Base-by-base conservation (phyloP, 2,329 filamentous ascomycete genomes). In the Cadophora malorum region DNA sequence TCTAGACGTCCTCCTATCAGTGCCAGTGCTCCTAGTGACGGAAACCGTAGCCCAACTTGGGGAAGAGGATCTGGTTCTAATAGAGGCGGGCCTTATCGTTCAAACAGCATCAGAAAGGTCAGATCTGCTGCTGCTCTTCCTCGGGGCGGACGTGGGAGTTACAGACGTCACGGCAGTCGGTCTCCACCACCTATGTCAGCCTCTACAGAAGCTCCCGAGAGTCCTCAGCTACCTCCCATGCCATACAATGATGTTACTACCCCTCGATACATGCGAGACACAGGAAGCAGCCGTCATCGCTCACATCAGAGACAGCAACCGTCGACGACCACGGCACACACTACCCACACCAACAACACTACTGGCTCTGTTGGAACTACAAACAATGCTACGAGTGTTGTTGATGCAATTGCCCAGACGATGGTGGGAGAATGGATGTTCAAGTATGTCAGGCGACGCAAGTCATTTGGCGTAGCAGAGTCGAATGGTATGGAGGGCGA, bases 391-490 rank as follows among this genome's bases (percentile, higher is more conserved):
- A 91, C 91, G 0, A 91, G 89, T 55, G 93, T 98, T 16, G 95
- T 99, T 6, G 96, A 98, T 81, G 94, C 96, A 3, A 98, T 99
- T 79, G 94, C 96, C 1, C 94, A 97, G 77, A 96, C 95, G 0
- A 99, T 99, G 96, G 93, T 99, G 35, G 96, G 96, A 47, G 96
- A 98, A 76, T 96, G 93, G 91, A 95, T 96, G 92, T 94, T 90
- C 83, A 96, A 96, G 79, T 96, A 96, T 76, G 91, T 95, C 41
- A 87, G 92, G 63, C 87, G 92, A 78, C 88, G 95, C 72, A 97
- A 94, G 81, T 96, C 95, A 0, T 98, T 99, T 78, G 93, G 93
- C 23, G 88, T 95, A 64, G 81, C 86, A 3, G 92, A 94, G 55
- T 84, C 83, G 28, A 88, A 85, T 72, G 86, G 84, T 69, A 85